Base-by-base conservation (phyloP, 1,284 basidiomycete species). In the Puccinia triticina region DNA sequence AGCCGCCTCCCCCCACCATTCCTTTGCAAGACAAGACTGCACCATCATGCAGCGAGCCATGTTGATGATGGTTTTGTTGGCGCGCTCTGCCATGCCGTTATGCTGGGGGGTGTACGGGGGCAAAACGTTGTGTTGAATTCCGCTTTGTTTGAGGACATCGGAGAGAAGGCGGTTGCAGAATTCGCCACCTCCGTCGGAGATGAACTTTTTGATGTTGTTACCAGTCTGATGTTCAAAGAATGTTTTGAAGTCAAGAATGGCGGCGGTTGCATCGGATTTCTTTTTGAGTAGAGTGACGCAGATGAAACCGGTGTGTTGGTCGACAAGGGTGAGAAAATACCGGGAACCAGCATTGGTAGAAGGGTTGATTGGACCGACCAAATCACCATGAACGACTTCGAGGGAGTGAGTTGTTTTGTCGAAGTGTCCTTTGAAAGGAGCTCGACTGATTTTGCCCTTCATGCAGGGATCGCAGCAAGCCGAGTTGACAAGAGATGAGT, bases 221-320 rank as follows among this genome's bases (percentile, higher is more conserved):
- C 64, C 64, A 8, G 64, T 67, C 64, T 67, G 64, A 40, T 67
- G 5, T 18, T 67, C 64, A 29, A 67, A 67, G 64, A 67, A 67
- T 5, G 1, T 18, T 40, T 46, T 37, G 34, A 40, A 67, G 40
- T 67, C 64, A 2, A 67, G 5, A 18, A 67, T 40, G 2, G 34
- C 64, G 7, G 11, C 29, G 37, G n/a, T 23, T 18, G 34, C 64
- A 7, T 67, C n/a, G 5, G 64, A 67, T 26, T 67, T 67, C 5
- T 18, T 34, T 40, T 67, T 67, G 34, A 67, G 37, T 1, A 67
- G 21, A 21, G 64, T 67, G 2, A 40, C 34, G 21, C 34, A 10
- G n/a, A 67, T 67, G 64, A 21, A 67, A 8, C 64, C 64, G 2
- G 64, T 67, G 40, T 67, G 29, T 26, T n/a, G n/a, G n/a, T n/a